Evolutionary conservation across 352 stramenopile genomes (phyloP), one percentile per base, ranked within the genome.

Genomic region (Phytopythium oedochilum): DNA sequence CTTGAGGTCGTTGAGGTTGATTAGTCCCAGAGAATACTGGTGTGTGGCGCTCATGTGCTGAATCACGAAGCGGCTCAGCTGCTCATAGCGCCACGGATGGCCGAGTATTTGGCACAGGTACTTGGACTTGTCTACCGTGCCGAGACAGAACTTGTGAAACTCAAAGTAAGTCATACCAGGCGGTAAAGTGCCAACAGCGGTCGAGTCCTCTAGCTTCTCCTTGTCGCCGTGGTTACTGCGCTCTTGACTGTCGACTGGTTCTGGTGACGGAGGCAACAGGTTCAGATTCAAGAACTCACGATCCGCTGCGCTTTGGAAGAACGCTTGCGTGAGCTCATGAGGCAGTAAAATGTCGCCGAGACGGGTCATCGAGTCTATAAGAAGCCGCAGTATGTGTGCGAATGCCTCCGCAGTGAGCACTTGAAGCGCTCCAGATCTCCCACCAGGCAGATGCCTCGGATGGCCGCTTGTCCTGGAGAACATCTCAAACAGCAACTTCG

Each of bases 1-100:
- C 55, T 97, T 96, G 39, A 97, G 65, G 42, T 97, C 88, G 29
- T 91, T 89, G 28, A 96, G 63, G 50, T 88, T 92, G 45, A 96
- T 78, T 18, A 97, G 59, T 2, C 91, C 89, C 11, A 97, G 68
- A 43, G 92, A 78, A 70, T 92, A 96, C 69, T 94, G 86, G 47
- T 94, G 84, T 1, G 89, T 75, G 5, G 71, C 63, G 49, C 71
- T 86, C 83, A 97, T 97, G 29, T 86, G 71, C 59, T 93, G 88
- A 7, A 92, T 68, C 49, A 96, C 82, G 58, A 85, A 91, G 3
- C 84, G 76, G 59, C 83, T 95, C 34, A 96, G 61, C 49, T 88
- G 74, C 18, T 89, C 77, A 39, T 81, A 93, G 38, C 71, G 74
- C 84, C 89, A 97, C 9, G 72, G 68, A 14, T 78, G 64, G 2